Base-by-base conservation (phyloP, 768 basidiomycete genomes). In the Lactarius sanguifluus region DNA sequence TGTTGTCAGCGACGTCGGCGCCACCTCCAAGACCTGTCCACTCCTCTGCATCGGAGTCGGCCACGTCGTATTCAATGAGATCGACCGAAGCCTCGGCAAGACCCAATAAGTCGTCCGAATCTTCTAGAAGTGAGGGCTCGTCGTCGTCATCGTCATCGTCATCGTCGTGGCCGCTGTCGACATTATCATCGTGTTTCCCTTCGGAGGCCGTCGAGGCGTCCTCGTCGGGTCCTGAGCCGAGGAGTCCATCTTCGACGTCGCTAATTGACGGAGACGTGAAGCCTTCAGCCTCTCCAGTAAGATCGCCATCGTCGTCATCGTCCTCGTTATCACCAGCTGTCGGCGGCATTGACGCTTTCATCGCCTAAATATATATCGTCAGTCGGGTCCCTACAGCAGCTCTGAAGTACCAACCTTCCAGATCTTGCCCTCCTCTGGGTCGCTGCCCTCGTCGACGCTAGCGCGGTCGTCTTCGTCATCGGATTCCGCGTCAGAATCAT, bases 281-380 rank as follows among this genome's bases (percentile, higher is more conserved):
- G 23, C 9, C 23, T 50, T 25, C 73, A n/a, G 73, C 73, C 12
- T 75, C 76, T 36, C 59, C 69, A 40, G 72, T 34, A 25, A 50
- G 61, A 12, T 75, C 74, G 23, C 71, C 74, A 30, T 69, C 68
- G 5, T 71, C 73, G 7, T 70, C 68, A 40, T 79, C 73, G 58
- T 75, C 76, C 20, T 72, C 75, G 56, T 74, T 77, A 34, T 73
- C 72, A 41, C 73, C 71, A 70, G 79, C 72, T 63, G 80, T 83
- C 2, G 91, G 92, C 85, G 95, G 92, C 85, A 96, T 89, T 3
- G 86, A 85, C n/a, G 86, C 85, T 81, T 92, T 86, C 92, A 96
- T 96, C 0, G 86, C 94, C 94, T 97, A 68, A 7, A 61, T 52
- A 32, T 52, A 32, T 52, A 65, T 69, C 36, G 62, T 58, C 25